Evolutionary conservation across 371 early-diverging fungal species (phyloP).

Genomic region (Mucor circinelloides): DNA sequence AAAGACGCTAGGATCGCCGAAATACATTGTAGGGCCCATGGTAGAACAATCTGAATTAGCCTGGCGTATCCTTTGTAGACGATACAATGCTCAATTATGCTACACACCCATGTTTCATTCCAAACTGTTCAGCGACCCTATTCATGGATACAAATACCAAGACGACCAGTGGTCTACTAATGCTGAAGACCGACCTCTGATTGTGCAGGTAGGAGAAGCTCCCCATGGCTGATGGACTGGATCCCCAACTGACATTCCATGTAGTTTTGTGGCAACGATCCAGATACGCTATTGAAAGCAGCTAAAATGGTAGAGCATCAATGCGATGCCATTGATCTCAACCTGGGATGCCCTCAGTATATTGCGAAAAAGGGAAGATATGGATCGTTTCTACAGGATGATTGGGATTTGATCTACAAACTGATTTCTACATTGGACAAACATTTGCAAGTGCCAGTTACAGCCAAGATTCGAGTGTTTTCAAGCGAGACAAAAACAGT

Average conservation of each 20-base stretch:
- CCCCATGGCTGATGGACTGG: not conserved
- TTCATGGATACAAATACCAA: slow-evolving; percentile 56
- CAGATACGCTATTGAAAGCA: slow-evolving; percentile 78
- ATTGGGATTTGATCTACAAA: slow-evolving; percentile 82
- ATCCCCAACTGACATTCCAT: not conserved
- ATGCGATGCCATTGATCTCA: slow-evolving; percentile 95
- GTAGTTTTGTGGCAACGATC: slow-evolving; percentile 96
- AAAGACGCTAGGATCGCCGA: slow-evolving; percentile 60
- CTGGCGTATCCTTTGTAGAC: slow-evolving; percentile 85
- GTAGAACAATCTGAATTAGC: slow-evolving; percentile 89
- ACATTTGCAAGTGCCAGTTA: slow-evolving; percentile 89
- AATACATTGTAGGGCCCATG: slow-evolving; percentile 89
- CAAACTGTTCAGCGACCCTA: slow-evolving; percentile 66
- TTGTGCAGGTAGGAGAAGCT: slow-evolving; percentile 72
- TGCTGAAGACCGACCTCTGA: slow-evolving; percentile 77
- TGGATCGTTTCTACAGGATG: slow-evolving; percentile 94
- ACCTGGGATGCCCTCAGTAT: slow-evolving; percentile 95
- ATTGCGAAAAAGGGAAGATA: slow-evolving; percentile 96
- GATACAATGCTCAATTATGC: slow-evolving; percentile 89
- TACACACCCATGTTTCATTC: slow-evolving; percentile 99
- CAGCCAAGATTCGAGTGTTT: slow-evolving; percentile 95
- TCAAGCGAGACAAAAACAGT: slow-evolving; percentile 87
- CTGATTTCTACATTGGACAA: slow-evolving; percentile 73
- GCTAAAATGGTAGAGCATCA: slow-evolving; percentile 76
- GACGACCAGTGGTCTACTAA: slow-evolving; percentile 71